These are phyloP conservation scores for Hemileia vastatrix DNA, from an alignment of 1,284 basidiomycete genomes.

Conservation along the genomic window DNA sequence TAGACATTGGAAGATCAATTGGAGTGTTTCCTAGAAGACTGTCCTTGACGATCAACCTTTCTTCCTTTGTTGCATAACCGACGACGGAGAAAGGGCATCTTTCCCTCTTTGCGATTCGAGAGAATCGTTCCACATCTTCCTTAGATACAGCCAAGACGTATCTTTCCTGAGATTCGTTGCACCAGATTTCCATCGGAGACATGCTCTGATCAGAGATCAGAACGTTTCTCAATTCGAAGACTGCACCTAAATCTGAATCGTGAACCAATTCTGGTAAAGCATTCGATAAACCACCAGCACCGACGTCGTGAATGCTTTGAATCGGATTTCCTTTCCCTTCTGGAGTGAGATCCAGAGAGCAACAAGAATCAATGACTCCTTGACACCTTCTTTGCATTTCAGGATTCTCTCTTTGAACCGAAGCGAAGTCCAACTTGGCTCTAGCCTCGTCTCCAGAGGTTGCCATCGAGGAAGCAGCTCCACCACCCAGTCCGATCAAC, in stretches of 20 bases:
- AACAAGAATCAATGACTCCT: constrained; percentile 89
- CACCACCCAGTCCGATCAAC: constrained; percentile 91
- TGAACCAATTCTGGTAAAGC: constrained; percentile 94
- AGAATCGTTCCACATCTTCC: constrained; percentile 52
- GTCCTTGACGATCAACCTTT: constrained; percentile 76
- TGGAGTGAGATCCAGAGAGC: too few relatives aligned
- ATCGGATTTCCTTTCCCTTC: constrained; percentile 68
- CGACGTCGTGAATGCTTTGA: constrained; percentile 94
- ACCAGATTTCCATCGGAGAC: constrained; percentile 99
- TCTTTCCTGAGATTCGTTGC: constrained; percentile 95
- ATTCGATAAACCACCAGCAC: constrained; percentile 91
- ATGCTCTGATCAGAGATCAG: constrained; percentile 81
- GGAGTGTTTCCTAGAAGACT: constrained; percentile 67
- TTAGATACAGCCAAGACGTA: constrained; percentile 78
- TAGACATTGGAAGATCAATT: constrained; percentile 84
- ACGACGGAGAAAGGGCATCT: constrained; percentile 87
- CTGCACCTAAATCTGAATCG: constrained; percentile 78
- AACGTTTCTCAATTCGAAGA: constrained; percentile 89
- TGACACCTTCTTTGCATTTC: constrained; percentile 97
- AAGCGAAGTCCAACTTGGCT: constrained; percentile 89
- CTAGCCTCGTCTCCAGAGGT: constrained; percentile 75
- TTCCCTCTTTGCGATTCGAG: constrained; percentile 70
- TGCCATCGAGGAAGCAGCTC: constrained; percentile 85
- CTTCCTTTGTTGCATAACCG: constrained; percentile 67
- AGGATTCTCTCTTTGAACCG: constrained; percentile 92